Evolutionary conservation across 768 basidiomycete genomes (phyloP), one percentile per base, ranked within the genome.

Genomic region (Russula brevipes): DNA sequence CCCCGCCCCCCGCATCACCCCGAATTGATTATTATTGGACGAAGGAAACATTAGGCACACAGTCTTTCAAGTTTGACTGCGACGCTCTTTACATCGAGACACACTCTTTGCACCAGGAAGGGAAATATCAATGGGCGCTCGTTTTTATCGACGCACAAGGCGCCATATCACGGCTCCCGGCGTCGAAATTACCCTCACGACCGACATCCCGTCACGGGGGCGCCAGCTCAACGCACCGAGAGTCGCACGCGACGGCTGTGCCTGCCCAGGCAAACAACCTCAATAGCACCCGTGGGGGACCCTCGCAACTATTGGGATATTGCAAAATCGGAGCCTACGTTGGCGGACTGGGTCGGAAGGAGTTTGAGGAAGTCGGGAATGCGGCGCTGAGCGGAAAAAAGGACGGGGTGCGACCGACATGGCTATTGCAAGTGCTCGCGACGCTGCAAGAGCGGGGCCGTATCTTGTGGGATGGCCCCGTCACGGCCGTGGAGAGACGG

Each of bases 11-110:
- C 14, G 16, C 30, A 24, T 45, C 24, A 24, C 51, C 12, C 42
- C 17, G 30, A 39, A 36, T 50, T 53, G 12, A 59, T 46, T n/a
- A 35, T 41, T 17, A 5, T 52, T 35, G 33, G 24, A 46, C 17
- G 3, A 16, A 63, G 62, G 62, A 53, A 19, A 63, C 52, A 10
- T 30, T 59, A 24, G 53, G 57, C 62, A 54, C 62, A 60, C 63
- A 55, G 63, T 66, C 53, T 38, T 60, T 66, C 47, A 59, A 65
- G 38, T 59, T 66, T 30, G 66, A 65, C 54, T 64, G 58, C 47
- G 59, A 66, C 59, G 66, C 64, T 56, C 63, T 66, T 42, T 66
- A 66, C 33, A 60, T 66, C 38, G 66, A 66, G 63, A 66, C 66
- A 35, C 66, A 65, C 42, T 65, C 66, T 39, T 52, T 66, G 58